These are phyloP conservation scores for Collybia nuda DNA, from an alignment of 768 basidiomycete species.

Conservation along the genomic window DNA sequence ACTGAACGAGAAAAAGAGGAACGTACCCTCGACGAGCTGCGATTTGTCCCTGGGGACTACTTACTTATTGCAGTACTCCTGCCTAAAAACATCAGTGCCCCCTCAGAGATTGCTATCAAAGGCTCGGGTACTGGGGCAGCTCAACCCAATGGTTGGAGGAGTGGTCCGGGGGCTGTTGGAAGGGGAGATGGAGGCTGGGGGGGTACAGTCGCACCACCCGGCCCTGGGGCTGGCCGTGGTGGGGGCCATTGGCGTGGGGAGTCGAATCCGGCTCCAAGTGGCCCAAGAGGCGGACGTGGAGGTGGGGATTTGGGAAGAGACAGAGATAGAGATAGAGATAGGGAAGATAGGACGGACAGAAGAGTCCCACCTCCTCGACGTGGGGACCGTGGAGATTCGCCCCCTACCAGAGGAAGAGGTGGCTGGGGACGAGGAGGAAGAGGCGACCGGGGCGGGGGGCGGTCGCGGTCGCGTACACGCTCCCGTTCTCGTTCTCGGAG, in stretches of 20 bases:
- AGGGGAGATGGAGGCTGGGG: constrained; percentile 51
- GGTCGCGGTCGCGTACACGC: constrained; percentile 34
- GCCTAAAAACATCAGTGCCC: constrained; percentile 61
- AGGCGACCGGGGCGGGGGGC: constrained; percentile 16
- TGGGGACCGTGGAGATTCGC: constrained; percentile 32
- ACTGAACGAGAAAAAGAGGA: constrained; percentile 58
- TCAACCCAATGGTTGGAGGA: constrained; percentile 31
- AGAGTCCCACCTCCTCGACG: constrained; percentile 52
- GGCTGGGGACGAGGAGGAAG: constrained; percentile 35
- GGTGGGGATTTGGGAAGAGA: constrained; percentile 31
- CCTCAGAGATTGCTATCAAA: constrained; percentile 54
- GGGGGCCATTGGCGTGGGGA: constrained; percentile 79
- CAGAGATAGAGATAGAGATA: constrained; percentile 31
- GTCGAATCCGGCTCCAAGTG: constrained; percentile 48
- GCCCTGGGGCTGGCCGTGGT: constrained; percentile 42
- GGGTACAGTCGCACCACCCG: constrained; percentile 31
- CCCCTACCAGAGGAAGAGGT: constrained; percentile 34
- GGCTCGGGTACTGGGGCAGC: constrained; percentile 35
- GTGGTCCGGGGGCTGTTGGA: constrained; percentile 31
- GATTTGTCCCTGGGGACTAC: constrained; percentile 81
- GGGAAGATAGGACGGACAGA: constrained; percentile 31
- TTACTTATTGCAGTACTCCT: constrained; percentile 73
- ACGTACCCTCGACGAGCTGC: constrained; percentile 74
- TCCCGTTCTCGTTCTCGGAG: constrained; percentile 39
- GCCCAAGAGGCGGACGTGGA: constrained; percentile 30